These are phyloP conservation scores for Saturnispora hagleri DNA, from an alignment of 805 yeast genomes.

Conservation along the genomic window DNA sequence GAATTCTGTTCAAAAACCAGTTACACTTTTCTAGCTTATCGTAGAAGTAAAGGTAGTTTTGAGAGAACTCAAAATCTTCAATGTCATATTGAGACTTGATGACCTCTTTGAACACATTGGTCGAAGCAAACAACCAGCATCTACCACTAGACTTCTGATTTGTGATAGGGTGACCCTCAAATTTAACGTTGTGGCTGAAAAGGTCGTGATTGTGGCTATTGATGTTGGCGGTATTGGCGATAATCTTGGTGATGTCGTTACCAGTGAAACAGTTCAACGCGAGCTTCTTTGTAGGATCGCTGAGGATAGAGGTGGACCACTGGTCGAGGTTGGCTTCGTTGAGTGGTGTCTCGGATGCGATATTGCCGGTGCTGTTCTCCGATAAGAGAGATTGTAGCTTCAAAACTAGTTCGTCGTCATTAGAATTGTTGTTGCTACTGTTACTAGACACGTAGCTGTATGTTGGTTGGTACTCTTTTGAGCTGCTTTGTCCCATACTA, in stretches of 20 bases:
- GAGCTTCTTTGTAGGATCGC: slow-evolving; percentile 41
- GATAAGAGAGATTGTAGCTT: slow-evolving; percentile 23
- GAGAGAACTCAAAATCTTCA: slow-evolving; percentile 68
- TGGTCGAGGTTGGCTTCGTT: slow-evolving; percentile 24
- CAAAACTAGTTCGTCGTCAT: slow-evolving; percentile 25
- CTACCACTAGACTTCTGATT: slow-evolving; percentile 74
- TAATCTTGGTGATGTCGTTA: slow-evolving; percentile 34
- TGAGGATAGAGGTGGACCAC: slow-evolving; percentile 39
- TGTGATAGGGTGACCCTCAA: slow-evolving; percentile 57
- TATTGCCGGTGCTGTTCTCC: background rate
- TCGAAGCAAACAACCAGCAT: slow-evolving; percentile 86
- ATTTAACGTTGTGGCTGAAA: slow-evolving; percentile 37
- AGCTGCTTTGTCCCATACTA: slow-evolving; percentile 22
- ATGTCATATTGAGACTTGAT: slow-evolving; percentile 56
- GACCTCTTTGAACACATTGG: slow-evolving; percentile 62
- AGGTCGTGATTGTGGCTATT: slow-evolving; percentile 27
- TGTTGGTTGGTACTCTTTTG: slow-evolving; percentile 11
- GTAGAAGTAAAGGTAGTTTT: slow-evolving; percentile 70
- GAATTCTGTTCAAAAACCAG: slow-evolving; percentile 66
- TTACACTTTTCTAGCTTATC: slow-evolving; percentile 84
- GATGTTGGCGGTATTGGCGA: slow-evolving; percentile 29
- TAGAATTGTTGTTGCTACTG: slow-evolving; percentile 9
- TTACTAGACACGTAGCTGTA: slow-evolving; percentile 6
- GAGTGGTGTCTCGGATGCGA: slow-evolving; percentile 24
- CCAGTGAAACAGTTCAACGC: slow-evolving; percentile 48